phyloP scores from a whole-genome alignment of 257 asterid species.

The Solanum rostratum region DNA sequence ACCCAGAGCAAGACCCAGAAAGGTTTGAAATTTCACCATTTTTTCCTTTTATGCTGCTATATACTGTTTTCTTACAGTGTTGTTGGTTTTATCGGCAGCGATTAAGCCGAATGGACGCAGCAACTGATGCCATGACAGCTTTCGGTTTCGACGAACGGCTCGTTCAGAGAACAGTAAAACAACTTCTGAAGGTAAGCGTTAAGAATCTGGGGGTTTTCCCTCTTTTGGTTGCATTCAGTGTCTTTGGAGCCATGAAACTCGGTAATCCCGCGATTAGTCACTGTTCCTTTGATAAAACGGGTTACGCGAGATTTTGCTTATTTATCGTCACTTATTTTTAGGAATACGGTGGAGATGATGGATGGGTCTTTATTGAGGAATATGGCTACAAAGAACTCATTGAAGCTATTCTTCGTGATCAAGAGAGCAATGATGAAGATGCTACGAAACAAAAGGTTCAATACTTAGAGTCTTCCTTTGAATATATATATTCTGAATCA shows the following conservation, averaged over 20 bases:
- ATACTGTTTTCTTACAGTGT: not conserved
- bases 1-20: conserved; percentile 13
- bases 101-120: conserved; percentile 13
- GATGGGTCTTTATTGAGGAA: conserved; percentile 26
- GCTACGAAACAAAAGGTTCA: not conserved
- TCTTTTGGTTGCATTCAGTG: not conserved
- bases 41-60: not conserved
- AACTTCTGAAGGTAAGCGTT: conserved; percentile 12
- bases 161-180: not conserved
- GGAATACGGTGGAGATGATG: conserved; percentile 20
- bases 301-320: not conserved
- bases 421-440: not conserved
- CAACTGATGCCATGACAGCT: conserved; percentile 12
- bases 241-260: not conserved
- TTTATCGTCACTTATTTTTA: not conserved
- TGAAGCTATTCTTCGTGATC: conserved; percentile 20
- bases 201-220: not conserved
- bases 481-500: not conserved
- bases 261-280: not conserved
- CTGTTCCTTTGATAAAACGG: not conserved
- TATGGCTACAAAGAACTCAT: conserved; percentile 10
- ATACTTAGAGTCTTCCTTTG: not conserved
- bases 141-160: conserved; percentile 9
- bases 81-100: not conserved
- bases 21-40: not conserved